phyloP scores from a whole-genome alignment of 441 rosid species.

The Cnidoscolus chayamansa region DNA sequence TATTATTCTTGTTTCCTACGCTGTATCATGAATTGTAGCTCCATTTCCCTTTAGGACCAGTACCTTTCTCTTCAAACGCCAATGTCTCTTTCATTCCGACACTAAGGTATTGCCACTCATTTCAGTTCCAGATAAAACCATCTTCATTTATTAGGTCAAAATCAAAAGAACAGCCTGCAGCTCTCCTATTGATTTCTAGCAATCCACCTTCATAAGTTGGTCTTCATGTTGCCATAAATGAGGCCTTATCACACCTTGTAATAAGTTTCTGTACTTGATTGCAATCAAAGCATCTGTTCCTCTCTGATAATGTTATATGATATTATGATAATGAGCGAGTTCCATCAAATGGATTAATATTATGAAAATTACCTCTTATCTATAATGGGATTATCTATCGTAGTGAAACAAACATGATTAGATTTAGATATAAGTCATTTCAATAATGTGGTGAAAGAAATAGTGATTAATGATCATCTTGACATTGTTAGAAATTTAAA shows the following conservation, averaged over 20 bases:
- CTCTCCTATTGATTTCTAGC: constrained; percentile 1
- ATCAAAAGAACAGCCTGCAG: constrained; percentile 6
- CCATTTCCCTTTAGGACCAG: constrained; percentile 17
- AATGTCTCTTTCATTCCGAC: constrained; percentile 25
- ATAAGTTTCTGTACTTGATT: neutral
- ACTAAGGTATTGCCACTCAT: constrained; percentile 37
- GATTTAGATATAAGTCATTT: too few relatives aligned
- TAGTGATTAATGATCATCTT: too few relatives aligned
- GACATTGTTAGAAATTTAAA: too few relatives aligned
- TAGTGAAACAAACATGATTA: too few relatives aligned
- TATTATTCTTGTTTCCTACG: constrained; percentile 22
- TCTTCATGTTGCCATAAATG: too few relatives aligned
- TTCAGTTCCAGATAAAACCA: constrained; percentile 44
- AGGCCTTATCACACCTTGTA: too few relatives aligned
- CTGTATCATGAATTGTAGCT: constrained; percentile 21
- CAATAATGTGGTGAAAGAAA: too few relatives aligned
- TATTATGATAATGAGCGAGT: too few relatives aligned
- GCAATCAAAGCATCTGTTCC: neutral
- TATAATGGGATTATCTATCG: too few relatives aligned
- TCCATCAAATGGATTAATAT: too few relatives aligned
- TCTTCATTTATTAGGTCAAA: constrained; percentile 39
- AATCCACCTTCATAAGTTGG: neutral
- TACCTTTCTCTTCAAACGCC: constrained; percentile 32
- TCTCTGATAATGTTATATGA: too few relatives aligned
- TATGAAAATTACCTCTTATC: too few relatives aligned